Base-by-base conservation (phyloP, 2,329 filamentous ascomycete species). In the Bertia moriformis region DNA sequence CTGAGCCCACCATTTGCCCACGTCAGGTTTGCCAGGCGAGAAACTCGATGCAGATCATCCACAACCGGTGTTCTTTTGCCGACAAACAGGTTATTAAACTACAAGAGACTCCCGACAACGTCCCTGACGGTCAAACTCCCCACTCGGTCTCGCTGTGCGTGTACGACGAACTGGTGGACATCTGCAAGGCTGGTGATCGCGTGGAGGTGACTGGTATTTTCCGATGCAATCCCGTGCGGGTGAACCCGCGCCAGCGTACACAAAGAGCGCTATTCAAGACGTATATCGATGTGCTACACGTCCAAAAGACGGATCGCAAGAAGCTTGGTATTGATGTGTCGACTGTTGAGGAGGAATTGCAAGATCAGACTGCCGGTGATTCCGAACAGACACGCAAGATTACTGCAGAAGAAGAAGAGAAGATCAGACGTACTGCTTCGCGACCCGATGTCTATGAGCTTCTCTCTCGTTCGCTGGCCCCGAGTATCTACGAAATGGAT, bases 81-180 rank as follows among this genome's bases (percentile, higher is more conserved):
- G 91, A 98, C 57, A 98, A 98, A 65, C 91, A 98, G 57, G 86
- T 98, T 43, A 94, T 98, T 62, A 98, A 98, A 59, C 69, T 98
- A 30, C 91, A 98, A 60, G 91, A 98, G 60, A 98, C 91, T 0
- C 91, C 91, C 0, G 91, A 98, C 57, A 85, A 78, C 27, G 83
- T 98, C 14, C 91, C 91, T 38, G 83, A 94, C 47, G 91, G 91
- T 14, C 91, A 98, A 61, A 98, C 91, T 15, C 91, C 91, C 13
- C 91, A 98, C 59, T 94, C 89, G 0, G 91, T 98, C 18, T 95
- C 89, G 1, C 75, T 98, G 38, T 95, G 89, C 52, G 85, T 88
- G 12, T 96, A 98, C 56, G 89, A 96, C 52, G 91, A 98, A 57
- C 67, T 98, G 39, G 93, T 98, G 1, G 91, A 98, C 61, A 81